A percentile compares a stretch with the other conserved stretches of the same genome.
phyloP scores from a whole-genome alignment of 371 early-diverging fungal genomes.

The Apophysomyces ossiformis region DNA sequence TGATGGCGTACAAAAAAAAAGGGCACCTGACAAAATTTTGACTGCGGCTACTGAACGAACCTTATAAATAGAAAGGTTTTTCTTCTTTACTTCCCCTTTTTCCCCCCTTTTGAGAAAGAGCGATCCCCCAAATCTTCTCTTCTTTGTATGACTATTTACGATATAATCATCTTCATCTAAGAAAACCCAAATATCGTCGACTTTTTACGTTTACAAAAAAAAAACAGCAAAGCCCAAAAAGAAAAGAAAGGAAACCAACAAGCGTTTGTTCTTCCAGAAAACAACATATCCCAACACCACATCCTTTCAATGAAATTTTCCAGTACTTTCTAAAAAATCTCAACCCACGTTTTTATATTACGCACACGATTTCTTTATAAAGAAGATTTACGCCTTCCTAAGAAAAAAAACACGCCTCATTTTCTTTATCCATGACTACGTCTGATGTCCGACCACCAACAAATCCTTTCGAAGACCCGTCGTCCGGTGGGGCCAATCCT shows the following conservation, averaged over 20 bases:
- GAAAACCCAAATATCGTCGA: background rate
- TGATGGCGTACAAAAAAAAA: background rate
- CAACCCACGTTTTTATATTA: background rate
- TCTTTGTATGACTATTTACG: background rate
- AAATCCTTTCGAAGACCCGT: background rate
- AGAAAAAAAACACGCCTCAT: background rate
- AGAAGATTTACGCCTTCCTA: background rate
- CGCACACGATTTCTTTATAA: no score
- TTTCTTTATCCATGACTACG: conserved; percentile 1
- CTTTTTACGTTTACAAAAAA: background rate
- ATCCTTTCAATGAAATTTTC: conserved; percentile 1
- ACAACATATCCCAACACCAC: background rate
- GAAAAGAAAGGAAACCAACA: background rate
- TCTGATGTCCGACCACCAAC: background rate
- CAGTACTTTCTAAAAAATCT: background rate
- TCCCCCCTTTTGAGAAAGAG: background rate
- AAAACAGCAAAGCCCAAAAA: background rate
- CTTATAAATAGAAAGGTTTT: background rate
- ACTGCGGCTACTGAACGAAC: background rate
- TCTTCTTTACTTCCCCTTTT: background rate
- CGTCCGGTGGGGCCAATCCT: background rate
- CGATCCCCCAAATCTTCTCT: background rate
- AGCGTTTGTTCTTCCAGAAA: background rate
- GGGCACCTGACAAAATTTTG: background rate
- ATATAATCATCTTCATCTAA: no score